Percentiles rank a stretch among this genome's conserved stretches.
Conservation (phyloP, 1,284 basidiomycete genomes). For the Moesziomyces parantarcticus region DNA sequence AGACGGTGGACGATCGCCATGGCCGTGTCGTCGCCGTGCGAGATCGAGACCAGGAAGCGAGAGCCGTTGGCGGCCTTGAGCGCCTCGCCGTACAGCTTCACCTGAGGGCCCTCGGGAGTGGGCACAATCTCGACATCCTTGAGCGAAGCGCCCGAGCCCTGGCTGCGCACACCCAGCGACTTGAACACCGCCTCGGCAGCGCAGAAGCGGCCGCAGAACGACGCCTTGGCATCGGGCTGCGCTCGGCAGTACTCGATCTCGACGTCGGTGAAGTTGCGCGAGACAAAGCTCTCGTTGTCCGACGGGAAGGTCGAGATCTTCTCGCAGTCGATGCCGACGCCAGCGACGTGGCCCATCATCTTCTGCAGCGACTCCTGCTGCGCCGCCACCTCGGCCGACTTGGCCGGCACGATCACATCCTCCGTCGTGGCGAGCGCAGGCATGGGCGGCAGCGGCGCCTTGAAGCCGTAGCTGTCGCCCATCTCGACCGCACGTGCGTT, state of each 20-base stretch:
- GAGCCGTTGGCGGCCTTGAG: constrained; percentile 72
- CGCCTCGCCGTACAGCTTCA: constrained; percentile 75
- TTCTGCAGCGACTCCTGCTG: constrained; percentile 53
- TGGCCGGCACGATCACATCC: constrained; percentile 39
- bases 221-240: constrained; percentile 88
- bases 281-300: constrained; percentile 86
- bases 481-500: constrained; percentile 75
- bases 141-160: constrained; percentile 91
- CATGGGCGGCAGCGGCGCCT: constrained; percentile 52
- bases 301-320: constrained; percentile 92
- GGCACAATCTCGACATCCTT: constrained; percentile 96
- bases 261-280: constrained; percentile 89
- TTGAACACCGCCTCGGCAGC: constrained; percentile 99
- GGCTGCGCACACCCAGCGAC: constrained; percentile 87
- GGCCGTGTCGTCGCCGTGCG: constrained; percentile 73
- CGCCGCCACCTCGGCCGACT: constrained; percentile 46
- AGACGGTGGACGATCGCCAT: constrained; percentile 61
- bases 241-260: constrained; percentile 87
- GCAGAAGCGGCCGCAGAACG: constrained; percentile 95
- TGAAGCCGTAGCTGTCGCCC: constrained; percentile 59
- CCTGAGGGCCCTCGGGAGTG: constrained; percentile 73
- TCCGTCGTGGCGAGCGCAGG: constrained; percentile 43
- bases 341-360: constrained; percentile 74
- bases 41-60: constrained; percentile 86
- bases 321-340: constrained; percentile 77